phyloP scores from a whole-genome alignment of 2,329 filamentous ascomycete species.

The Fusarium oxysporum region DNA sequence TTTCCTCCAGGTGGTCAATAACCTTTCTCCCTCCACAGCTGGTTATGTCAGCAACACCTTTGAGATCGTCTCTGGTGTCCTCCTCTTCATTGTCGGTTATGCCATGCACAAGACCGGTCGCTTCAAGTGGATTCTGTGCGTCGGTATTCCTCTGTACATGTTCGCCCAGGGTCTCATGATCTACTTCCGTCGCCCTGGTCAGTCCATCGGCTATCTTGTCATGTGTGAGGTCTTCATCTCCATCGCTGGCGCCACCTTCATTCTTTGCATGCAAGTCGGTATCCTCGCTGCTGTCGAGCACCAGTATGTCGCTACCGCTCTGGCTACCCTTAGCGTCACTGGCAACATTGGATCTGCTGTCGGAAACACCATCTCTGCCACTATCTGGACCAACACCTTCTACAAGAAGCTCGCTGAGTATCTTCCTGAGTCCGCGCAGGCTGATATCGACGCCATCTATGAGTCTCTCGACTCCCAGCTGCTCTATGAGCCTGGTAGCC shows the following conservation, averaged over 20 bases:
- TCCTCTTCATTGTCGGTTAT: slow-evolving; percentile 59
- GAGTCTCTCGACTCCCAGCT: slow-evolving; percentile 64
- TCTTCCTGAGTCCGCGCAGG: slow-evolving; percentile 57
- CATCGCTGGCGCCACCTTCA: slow-evolving; percentile 64
- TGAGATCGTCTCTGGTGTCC: slow-evolving; percentile 61
- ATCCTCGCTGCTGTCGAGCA: slow-evolving; percentile 49
- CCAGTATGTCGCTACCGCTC: slow-evolving; percentile 48
- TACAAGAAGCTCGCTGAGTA: slow-evolving; percentile 59
- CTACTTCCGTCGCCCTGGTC: slow-evolving; percentile 48
- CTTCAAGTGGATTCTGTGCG: slow-evolving; percentile 62
- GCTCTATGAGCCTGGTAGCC: slow-evolving; percentile 58
- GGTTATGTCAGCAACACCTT: slow-evolving; percentile 62
- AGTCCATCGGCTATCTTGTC: slow-evolving; percentile 58
- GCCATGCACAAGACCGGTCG: slow-evolving; percentile 61
- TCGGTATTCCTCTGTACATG: slow-evolving; percentile 66
- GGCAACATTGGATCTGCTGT: slow-evolving; percentile 47
- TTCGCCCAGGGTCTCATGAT: slow-evolving; percentile 60
- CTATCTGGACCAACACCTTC: slow-evolving; percentile 50
- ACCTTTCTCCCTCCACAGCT: slow-evolving; percentile 58
- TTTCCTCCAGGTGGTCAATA: slow-evolving; percentile 64
- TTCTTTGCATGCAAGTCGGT: slow-evolving; percentile 47
- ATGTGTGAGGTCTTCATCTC: slow-evolving; percentile 65
- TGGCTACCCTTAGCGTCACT: slow-evolving; percentile 46
- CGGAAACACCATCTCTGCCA: slow-evolving; percentile 46
- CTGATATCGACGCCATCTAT: slow-evolving; percentile 62